Base-by-base conservation (phyloP, 2,329 filamentous ascomycete genomes). In the Aspergillus intermedius region DNA sequence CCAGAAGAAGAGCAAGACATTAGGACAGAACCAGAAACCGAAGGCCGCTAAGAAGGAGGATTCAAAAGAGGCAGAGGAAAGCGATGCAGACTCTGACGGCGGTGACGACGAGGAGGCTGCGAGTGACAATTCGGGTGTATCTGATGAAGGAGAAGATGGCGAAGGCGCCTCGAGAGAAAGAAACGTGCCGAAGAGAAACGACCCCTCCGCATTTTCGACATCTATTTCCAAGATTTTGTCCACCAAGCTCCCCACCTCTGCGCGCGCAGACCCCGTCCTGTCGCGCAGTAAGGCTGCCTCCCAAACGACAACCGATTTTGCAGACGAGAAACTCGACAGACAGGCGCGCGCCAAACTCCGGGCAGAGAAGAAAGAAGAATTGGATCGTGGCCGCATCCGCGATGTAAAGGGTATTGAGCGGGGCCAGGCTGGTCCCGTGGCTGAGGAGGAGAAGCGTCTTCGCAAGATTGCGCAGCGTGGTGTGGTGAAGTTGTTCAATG, bases 401-500 rank as follows among this genome's bases (percentile, higher is more conserved):
- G 90, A 97, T 71, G 87, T 97, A 2, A 73, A 97, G 49, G 81
- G 83, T 8, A 70, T 86, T 51, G 75, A 80, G 59, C 72, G 77
- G 22, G 71, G 64, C 4, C 74, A 77, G 54, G 72, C 71, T 4
- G 80, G 77, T 5, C 70, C 72, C 3, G 74, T 81, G 6, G 70
- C 77, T 13, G 88, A 87, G 62, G 80, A 84, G 60, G 91, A 97
- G 75, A 86, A 84, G 72, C 77, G 82, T 54, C 68, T 97, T 62
- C 82, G 87, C 61, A 93, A 95, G 75, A 89, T 88, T 44, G 91
- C 91, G 41, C 89, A 96, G 71, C 80, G 89, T 47, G 91, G 91
- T 80, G 93, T 98, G 37, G 86, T 97, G 21, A 94, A 91, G 75
- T 76, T 98, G 50, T 98, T 98, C 73, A 96, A 97, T 68, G 93